These are phyloP conservation scores for Wickerhamomyces alni DNA, from an alignment of 805 yeast species.

Conservation along the genomic window DNA sequence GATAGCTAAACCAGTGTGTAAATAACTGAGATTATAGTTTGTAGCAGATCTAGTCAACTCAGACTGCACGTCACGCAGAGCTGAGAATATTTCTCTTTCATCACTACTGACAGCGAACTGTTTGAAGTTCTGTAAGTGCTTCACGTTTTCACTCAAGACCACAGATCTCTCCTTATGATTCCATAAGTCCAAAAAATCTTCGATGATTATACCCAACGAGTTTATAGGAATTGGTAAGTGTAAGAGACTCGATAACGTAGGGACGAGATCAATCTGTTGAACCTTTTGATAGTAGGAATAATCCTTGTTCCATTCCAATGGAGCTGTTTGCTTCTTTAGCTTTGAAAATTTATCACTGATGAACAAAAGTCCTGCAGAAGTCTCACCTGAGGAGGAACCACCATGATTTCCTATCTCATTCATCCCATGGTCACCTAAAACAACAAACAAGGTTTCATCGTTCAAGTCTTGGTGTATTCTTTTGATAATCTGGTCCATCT, in stretches of 20 bases:
- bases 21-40: constrained; percentile 55
- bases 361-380: constrained; percentile 75
- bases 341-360: constrained; percentile 53
- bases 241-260: constrained; percentile 69
- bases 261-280: constrained; percentile 82
- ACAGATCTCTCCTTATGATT: constrained; percentile 25
- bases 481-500: constrained; percentile 71
- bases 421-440: constrained; percentile 96
- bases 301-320: constrained; percentile 28
- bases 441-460: constrained; percentile 57
- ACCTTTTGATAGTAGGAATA: constrained; percentile 49
- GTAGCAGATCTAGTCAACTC: constrained; percentile 57
- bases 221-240: constrained; percentile 90
- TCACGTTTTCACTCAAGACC: constrained; percentile 47
- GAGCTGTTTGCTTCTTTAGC: constrained; percentile 15
- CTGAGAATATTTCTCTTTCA: constrained; percentile 11
- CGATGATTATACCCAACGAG: constrained; percentile 70
- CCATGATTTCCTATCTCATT: constrained; percentile 95
- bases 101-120: constrained; percentile 27
- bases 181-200: constrained; percentile 52
- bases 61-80: constrained; percentile 35
- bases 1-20: constrained; percentile 27
- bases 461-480: constrained; percentile 41
- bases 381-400: constrained; percentile 89
- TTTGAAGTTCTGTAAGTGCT: constrained; percentile 46